These are phyloP conservation scores for Delonix regia DNA, from an alignment of 306 rosid genomes.

Conservation along the genomic window DNA sequence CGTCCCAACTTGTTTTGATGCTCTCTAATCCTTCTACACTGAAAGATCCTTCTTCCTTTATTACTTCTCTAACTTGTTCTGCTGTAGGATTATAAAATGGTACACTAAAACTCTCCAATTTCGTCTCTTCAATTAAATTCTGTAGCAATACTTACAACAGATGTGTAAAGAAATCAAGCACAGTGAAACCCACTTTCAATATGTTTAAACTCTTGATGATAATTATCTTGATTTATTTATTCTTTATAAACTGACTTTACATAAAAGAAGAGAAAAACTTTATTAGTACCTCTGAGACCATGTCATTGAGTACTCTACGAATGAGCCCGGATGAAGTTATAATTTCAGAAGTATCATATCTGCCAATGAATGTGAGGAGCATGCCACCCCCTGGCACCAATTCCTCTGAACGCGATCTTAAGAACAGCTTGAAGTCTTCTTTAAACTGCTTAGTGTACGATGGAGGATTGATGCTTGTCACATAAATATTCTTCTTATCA, in stretches of 20 bases:
- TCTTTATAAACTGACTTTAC: not conserved
- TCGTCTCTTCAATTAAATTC: conserved; percentile 49
- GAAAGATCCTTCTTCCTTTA: conserved; percentile 56
- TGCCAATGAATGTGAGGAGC: conserved; percentile 46
- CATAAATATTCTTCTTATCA: conserved; percentile 27
- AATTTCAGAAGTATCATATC: conserved; percentile 23
- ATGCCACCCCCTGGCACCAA: conserved; percentile 50
- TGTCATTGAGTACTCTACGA: conserved; percentile 45
- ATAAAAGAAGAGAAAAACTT: no score
- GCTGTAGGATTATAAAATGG: conserved; percentile 43
- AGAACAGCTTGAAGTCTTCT: conserved; percentile 46
- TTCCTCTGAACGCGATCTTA: conserved; percentile 47
- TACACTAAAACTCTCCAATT: conserved; percentile 41
- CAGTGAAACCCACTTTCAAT: not conserved
- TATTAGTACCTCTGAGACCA: conserved; percentile 47
- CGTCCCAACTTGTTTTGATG: conserved; percentile 1
- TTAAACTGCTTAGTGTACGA: conserved; percentile 46
- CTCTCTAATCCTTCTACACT: conserved; percentile 24
- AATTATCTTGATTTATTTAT: no score
- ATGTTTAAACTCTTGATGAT: no score
- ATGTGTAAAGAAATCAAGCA: not conserved
- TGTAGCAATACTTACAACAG: conserved; percentile 31
- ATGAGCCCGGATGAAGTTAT: conserved; percentile 33
- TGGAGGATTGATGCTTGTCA: conserved; percentile 40
- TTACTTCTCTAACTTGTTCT: conserved; percentile 35